Conservation (phyloP, 148 eudicot genomes). For the Nepenthes gracilis region DNA sequence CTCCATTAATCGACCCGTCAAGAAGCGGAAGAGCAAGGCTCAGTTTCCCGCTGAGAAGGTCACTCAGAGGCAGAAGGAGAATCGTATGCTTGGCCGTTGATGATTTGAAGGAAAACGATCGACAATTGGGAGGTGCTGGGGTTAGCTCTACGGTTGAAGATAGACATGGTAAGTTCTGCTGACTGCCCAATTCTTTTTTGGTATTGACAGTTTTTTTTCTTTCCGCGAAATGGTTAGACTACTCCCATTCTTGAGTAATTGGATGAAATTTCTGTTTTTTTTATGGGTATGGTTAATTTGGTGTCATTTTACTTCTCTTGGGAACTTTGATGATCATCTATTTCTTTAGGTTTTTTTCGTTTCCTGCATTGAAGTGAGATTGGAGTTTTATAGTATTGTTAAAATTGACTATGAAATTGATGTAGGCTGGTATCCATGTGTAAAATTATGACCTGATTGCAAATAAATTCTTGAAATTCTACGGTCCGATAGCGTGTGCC, state of each 20-base stretch:
- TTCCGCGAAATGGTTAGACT: background rate
- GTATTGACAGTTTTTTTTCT: background rate
- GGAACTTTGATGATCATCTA: too few species aligned
- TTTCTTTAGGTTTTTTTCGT: too few species aligned
- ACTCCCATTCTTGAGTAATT: background rate
- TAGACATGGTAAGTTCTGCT: constrained; percentile 22
- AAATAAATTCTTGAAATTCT: too few species aligned
- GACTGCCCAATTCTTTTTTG: background rate
- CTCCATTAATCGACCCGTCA: constrained; percentile 11
- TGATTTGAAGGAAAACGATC: constrained; percentile 37
- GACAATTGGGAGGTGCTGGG: constrained; percentile 12
- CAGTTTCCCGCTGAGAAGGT: constrained; percentile 15
- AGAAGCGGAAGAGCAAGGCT: constrained; percentile 5
- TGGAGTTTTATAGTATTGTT: too few species aligned
- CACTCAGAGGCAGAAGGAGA: constrained; percentile 15
- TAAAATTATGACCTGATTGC: too few species aligned
- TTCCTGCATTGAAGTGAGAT: too few species aligned
- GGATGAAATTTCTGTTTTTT: background rate
- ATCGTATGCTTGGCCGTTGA: constrained; percentile 52
- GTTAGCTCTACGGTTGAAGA: constrained; percentile 39
- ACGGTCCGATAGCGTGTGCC: too few species aligned
- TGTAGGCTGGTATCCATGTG: too few species aligned
- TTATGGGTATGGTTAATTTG: background rate
- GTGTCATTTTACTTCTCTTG: background rate
- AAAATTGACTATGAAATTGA: too few species aligned